phyloP scores from a whole-genome alignment of 495 filamentous ascomycete species.

The Hyaloscypha finlandica region DNA sequence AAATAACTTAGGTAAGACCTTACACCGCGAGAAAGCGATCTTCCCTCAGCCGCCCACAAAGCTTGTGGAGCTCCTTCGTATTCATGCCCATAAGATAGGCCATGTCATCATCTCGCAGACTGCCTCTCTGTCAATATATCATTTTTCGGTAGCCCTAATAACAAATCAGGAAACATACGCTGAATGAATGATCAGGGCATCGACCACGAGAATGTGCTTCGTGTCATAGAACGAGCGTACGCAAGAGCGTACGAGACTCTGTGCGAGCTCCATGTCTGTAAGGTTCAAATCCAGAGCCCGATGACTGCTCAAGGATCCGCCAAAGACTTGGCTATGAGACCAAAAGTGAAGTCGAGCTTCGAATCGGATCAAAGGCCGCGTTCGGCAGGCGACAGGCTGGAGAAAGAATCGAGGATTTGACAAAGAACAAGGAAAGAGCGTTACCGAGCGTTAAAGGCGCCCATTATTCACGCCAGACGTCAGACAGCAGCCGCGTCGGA shows the following conservation, averaged over 20 bases:
- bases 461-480: slow-evolving; percentile 31
- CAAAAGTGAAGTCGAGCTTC: not conserved
- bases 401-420: slow-evolving; percentile 5
- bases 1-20: not conserved
- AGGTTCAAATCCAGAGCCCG: not conserved
- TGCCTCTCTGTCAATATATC: slow-evolving; percentile 39
- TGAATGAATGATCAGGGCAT: slow-evolving; percentile 90
- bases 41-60: slow-evolving; percentile 80
- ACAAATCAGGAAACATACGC: slow-evolving; percentile 55
- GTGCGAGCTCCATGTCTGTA: slow-evolving; percentile 75
- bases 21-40: slow-evolving; percentile 84
- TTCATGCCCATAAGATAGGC: slow-evolving; percentile 83
- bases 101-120: slow-evolving; percentile 84
- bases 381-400: not conserved
- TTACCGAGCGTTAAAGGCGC: slow-evolving; percentile 19
- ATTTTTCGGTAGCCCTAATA: slow-evolving; percentile 10
- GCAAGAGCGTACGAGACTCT: slow-evolving; percentile 83
- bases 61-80: slow-evolving; percentile 83
- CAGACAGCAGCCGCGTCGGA: slow-evolving; percentile 20
- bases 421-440: slow-evolving; percentile 9
- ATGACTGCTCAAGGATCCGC: not conserved
- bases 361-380: not conserved
- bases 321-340: not conserved
- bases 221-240: slow-evolving; percentile 92
- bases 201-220: slow-evolving; percentile 83